phyloP scores from a whole-genome alignment of 164 flowering plant species.

The Akebia trifoliata region DNA sequence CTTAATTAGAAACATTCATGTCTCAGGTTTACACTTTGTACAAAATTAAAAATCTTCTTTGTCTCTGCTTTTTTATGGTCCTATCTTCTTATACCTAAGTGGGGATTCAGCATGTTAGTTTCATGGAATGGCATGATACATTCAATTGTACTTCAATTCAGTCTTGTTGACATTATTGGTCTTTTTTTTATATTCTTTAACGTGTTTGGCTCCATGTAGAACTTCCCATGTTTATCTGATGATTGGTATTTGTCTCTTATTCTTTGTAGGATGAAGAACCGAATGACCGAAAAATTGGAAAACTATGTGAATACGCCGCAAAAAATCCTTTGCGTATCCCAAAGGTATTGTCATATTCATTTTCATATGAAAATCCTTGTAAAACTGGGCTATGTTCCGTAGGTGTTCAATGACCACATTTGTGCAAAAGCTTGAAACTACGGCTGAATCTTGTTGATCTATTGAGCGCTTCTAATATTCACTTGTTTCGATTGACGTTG shows the following conservation, averaged over 20 bases:
- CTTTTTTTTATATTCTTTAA: not conserved
- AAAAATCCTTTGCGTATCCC: constrained; percentile 93
- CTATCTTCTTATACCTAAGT: not conserved
- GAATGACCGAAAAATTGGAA: constrained; percentile 88
- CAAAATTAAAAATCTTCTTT: not conserved
- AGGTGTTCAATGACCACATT: not conserved
- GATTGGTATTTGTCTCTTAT: not conserved
- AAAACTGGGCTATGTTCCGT: not conserved
- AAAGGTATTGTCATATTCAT: constrained; percentile 49
- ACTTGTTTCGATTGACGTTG: not conserved
- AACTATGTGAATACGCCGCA: constrained; percentile 91
- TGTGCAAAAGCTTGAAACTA: not conserved
- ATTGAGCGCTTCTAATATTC: not conserved
- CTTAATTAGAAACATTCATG: too few relatives aligned
- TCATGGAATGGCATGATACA: too few relatives aligned
- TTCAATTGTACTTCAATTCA: too few relatives aligned
- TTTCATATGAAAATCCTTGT: not conserved
- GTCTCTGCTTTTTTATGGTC: not conserved
- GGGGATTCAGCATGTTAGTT: not conserved
- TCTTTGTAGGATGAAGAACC: constrained; percentile 76
- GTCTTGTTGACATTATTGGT: not conserved
- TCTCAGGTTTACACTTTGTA: too few relatives aligned
- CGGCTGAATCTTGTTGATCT: not conserved
- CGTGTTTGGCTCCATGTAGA: not conserved
- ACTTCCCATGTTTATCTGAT: not conserved